These are phyloP conservation scores for Botrytis fabae DNA, from an alignment of 2,329 filamentous ascomycete species.

Conservation along the genomic window DNA sequence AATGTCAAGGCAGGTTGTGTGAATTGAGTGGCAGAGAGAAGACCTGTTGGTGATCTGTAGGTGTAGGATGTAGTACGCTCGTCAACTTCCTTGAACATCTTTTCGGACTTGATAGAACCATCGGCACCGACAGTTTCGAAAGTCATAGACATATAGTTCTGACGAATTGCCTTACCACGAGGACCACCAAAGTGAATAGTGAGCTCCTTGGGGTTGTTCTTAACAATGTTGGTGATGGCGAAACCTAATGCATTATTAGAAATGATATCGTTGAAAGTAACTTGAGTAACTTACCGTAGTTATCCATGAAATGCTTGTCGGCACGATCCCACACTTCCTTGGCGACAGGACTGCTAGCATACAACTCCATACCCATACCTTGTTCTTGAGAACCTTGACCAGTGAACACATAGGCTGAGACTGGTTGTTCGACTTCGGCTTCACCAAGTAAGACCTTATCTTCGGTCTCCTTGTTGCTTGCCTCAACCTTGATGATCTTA, in stretches of 20 bases:
- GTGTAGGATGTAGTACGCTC: constrained; percentile 95
- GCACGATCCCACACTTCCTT: constrained; percentile 98
- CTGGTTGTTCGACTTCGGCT: constrained; percentile 96
- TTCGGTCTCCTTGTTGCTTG: constrained; percentile 90
- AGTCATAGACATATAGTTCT: constrained; percentile 99
- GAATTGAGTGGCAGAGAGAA: constrained; percentile 96
- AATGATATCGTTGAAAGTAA: constrained; percentile 17
- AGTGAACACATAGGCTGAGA: constrained; percentile 96
- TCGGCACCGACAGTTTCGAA: constrained; percentile 96
- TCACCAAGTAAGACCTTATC: constrained; percentile 95
- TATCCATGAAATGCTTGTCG: constrained; percentile 97
- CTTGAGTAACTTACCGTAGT: constrained; percentile 72
- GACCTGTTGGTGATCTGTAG: constrained; percentile 89
- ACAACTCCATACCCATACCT: constrained; percentile 99
- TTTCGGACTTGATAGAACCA: constrained; percentile 93
- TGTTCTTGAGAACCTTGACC: constrained; percentile 98
- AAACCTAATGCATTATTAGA: constrained; percentile 60
- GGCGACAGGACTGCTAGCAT: constrained; percentile 87
- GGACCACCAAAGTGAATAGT: constrained; percentile 98
- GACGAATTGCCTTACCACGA: constrained; percentile 92
- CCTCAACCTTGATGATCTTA: constrained; percentile 99
- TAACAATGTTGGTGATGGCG: constrained; percentile 97
- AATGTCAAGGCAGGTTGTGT: constrained; percentile 95
- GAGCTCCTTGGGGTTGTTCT: constrained; percentile 98
- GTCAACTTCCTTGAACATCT: constrained; percentile 97